phyloP scores from a whole-genome alignment of 306 rosid genomes.

The Prunus campanulata region DNA sequence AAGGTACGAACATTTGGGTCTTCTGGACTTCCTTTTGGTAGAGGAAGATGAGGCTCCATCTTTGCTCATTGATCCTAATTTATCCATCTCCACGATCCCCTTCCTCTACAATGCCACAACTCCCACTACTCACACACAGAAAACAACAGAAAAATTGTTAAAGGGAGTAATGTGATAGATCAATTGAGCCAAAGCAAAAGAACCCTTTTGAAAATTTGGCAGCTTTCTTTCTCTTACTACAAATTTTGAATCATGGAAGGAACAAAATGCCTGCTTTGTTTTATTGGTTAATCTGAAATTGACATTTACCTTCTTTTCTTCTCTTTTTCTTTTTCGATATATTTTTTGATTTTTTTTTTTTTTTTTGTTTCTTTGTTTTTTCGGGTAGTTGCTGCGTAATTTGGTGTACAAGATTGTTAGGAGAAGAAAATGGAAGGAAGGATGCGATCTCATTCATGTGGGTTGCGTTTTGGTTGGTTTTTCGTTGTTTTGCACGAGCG shows the following conservation, averaged over 20 bases:
- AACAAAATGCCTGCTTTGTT: not conserved
- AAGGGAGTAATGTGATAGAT: not conserved
- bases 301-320: not conserved
- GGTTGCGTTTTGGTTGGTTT: not conserved
- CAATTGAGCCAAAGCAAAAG: not conserved
- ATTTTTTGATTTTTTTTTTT: too few relatives aligned
- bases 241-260: not conserved
- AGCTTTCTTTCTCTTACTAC: not conserved
- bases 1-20: slow-evolving; percentile 29
- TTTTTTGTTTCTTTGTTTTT: not conserved
- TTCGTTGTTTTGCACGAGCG: not conserved
- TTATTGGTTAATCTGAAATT: not conserved
- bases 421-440: not conserved
- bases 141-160: not conserved
- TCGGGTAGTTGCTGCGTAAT: not conserved
- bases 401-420: not conserved
- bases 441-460: not conserved
- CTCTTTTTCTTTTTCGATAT: not conserved
- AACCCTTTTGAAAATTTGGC: not conserved
- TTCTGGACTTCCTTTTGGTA: slow-evolving; percentile 23
- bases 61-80: not conserved
- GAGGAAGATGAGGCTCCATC: slow-evolving; percentile 10
- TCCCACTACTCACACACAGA: not conserved
- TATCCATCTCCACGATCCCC: slow-evolving; percentile 7
- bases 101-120: slow-evolving; percentile 2